Evolutionary conservation across 164 flowering plant genomes (phyloP), one percentile per base, ranked within the genome.

Genomic region (Cinnamomum chago): DNA sequence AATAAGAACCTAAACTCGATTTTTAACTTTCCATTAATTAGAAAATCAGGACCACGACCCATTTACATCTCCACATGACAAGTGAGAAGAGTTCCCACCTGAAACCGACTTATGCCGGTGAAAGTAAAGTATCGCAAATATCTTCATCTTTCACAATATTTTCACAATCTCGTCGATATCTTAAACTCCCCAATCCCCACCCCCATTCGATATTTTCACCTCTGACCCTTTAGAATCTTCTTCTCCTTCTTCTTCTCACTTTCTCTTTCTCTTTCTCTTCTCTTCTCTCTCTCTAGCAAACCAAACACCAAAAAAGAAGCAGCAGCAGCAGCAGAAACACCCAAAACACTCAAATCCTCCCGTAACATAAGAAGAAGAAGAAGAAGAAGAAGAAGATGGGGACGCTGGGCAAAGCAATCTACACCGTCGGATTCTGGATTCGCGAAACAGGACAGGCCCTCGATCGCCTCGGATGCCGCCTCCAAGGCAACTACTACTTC

Each of bases 381-480:
- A 24, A 24, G 58, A 55, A 55, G 58, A 55, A 55, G 18, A 55
- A 55, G 60, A 55, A 55, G 60, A 91, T 89, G 95, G 95, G 95
- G 50, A 89, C 89, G 65, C 75, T 91, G 10, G 93, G 95, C 24
- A 86, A 72, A 83, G 97, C 93, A 28, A 78, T 90, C 65, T 90
- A 92, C 86, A 86, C 92, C 72, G 91, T 93, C n/a, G 97, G 96
- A 67, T 89, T 91, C 86, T 93, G 97, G 96, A 89, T 93, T 84
- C 86, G 97, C 20, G 95, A 92, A 82, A 91, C 93, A 47, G 95
- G 95, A 20, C 95, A 90, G 77, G 97, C 97, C 77, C 71, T 92
- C 40, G 97, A 92, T 91, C 97, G 95, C 35, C 90, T 92, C 68
- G 97, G 96, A 58, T 82, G 84, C 79, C 95, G 97, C 78, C 91